These are phyloP conservation scores for Magnolia changhungtana DNA, from an alignment of 164 flowering plant species.

Conservation along the genomic window DNA sequence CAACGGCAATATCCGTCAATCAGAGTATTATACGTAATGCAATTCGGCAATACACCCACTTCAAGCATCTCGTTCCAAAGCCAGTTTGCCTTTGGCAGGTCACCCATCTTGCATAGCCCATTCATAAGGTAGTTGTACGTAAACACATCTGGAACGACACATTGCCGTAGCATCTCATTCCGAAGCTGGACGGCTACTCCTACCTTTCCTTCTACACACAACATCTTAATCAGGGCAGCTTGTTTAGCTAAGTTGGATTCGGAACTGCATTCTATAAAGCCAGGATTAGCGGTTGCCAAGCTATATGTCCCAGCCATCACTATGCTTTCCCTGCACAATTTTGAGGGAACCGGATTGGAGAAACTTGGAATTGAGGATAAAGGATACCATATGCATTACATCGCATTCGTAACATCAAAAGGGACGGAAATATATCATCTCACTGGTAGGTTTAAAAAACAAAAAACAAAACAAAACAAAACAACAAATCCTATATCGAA, in stretches of 20 bases:
- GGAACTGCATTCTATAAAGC: conserved; percentile 8
- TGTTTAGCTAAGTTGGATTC: conserved; percentile 17
- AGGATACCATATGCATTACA: too few species aligned
- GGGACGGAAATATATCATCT: background rate
- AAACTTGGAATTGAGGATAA: background rate
- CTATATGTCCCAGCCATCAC: conserved; percentile 19
- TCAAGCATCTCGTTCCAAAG: conserved; percentile 54
- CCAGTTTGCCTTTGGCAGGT: conserved; percentile 50
- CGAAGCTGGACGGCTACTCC: conserved; percentile 55
- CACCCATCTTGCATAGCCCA: conserved; percentile 57
- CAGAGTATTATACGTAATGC: conserved; percentile 59
- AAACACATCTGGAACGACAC: conserved; percentile 43
- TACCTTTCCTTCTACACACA: conserved; percentile 56
- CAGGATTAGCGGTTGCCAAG: background rate
- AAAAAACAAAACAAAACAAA: background rate
- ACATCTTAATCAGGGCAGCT: conserved; percentile 31
- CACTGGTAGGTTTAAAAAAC: background rate
- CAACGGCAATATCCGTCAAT: conserved; percentile 58
- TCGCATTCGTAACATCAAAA: background rate
- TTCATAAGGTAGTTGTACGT: conserved; percentile 63
- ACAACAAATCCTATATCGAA: background rate
- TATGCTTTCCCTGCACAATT: conserved; percentile 52
- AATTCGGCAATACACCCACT: conserved; percentile 56
- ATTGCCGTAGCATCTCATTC: conserved; percentile 37
- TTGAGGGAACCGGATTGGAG: too few species aligned